Evolutionary conservation across 768 basidiomycete genomes (phyloP).

Genomic region (Crucibulum laeve): DNA sequence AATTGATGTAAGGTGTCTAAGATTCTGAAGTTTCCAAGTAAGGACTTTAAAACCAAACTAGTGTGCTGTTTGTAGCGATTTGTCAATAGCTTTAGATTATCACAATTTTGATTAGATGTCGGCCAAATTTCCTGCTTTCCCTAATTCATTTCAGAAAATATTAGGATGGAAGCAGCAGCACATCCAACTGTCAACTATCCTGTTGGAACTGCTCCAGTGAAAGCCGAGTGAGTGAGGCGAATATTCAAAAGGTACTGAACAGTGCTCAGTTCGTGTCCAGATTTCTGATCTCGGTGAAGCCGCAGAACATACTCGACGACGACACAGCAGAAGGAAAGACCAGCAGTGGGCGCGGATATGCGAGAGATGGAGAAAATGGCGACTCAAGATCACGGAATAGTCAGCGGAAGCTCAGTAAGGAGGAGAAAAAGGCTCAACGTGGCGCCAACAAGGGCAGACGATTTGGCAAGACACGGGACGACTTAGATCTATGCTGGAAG

Average conservation of each 20-base stretch:
- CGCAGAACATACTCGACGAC: conserved; percentile 26
- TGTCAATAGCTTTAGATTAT: no score
- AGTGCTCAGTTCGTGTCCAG: conserved; percentile 12
- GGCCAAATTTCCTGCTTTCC: no score
- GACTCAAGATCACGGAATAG: conserved; percentile 19
- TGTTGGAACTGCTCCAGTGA: no score
- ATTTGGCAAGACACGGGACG: conserved; percentile 76
- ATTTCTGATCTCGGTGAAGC: conserved; percentile 25
- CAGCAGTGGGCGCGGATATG: conserved; percentile 23
- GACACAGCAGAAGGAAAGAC: conserved; percentile 60
- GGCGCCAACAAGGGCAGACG: conserved; percentile 84
- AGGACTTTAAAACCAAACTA: no score
- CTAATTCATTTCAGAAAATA: no score
- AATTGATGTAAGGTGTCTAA: no score
- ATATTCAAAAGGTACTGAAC: neutral
- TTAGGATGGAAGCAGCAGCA: no score
- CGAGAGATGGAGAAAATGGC: conserved; percentile 15
- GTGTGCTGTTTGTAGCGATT: no score
- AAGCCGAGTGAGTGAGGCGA: conserved; percentile 25
- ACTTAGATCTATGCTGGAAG: conserved; percentile 78
- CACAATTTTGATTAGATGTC: no score
- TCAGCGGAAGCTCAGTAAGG: conserved; percentile 42
- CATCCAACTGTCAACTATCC: no score
- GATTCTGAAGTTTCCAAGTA: no score
- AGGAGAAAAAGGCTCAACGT: conserved; percentile 66